These are phyloP conservation scores for Plasmodium relictum DNA, from an alignment of 169 alveolate genomes.

Conservation along the genomic window DNA sequence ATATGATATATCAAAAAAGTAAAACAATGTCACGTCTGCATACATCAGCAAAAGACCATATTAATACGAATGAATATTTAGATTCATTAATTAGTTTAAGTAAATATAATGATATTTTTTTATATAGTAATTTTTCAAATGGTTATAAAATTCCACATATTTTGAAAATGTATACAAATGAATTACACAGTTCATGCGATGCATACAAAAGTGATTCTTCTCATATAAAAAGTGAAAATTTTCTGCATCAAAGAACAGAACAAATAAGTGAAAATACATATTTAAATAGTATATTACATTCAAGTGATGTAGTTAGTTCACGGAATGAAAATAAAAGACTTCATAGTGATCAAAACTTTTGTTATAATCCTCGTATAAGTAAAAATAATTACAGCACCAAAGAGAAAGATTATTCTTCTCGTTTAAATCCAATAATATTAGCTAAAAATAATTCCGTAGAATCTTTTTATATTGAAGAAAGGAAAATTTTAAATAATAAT, in stretches of 20 bases:
- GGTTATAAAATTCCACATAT: conserved; percentile 22
- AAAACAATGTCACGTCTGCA: conserved; percentile 31
- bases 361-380: conserved; percentile 8
- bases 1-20: background rate
- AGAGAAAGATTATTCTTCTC: conserved; percentile 10
- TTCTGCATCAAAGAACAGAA: conserved; percentile 34
- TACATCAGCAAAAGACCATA: conserved; percentile 13
- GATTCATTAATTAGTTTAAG: conserved; percentile 21
- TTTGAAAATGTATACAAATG: conserved; percentile 62
- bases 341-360: conserved; percentile 4
- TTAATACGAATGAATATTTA: background rate
- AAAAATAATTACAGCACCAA: conserved; percentile 7
- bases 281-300: conserved; percentile 37
- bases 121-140: conserved; percentile 43
- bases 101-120: conserved; percentile 43
- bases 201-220: conserved; percentile 51
- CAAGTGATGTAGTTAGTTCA: conserved; percentile 53
- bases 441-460: conserved; percentile 6
- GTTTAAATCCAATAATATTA: conserved; percentile 21
- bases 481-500: background rate
- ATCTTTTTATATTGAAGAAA: conserved; percentile 3
- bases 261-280: conserved; percentile 50
- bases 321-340: conserved; percentile 15
- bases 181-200: conserved; percentile 48
- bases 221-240: conserved; percentile 45